These are phyloP conservation scores for Bruguiera gymnorhiza DNA, from an alignment of 345 rosid species.

Conservation along the genomic window DNA sequence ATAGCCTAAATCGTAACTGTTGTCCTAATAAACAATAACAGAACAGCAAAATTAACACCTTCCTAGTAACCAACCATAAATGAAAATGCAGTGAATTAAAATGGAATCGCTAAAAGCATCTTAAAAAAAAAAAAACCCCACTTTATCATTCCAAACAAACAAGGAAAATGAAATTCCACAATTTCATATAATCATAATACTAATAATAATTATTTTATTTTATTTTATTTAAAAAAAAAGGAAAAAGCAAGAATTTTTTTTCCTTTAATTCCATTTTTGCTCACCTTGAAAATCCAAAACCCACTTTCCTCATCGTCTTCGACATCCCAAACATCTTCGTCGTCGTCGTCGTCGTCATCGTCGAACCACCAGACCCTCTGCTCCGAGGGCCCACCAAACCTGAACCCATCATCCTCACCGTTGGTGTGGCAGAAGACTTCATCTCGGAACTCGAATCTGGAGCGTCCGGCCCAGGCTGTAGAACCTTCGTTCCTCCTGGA, in stretches of 20 bases:
- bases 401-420: constrained; percentile 22
- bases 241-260: not conserved
- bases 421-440: constrained; percentile 11
- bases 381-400: constrained; percentile 15
- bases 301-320: constrained; percentile 38
- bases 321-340: constrained; percentile 22
- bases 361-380: constrained; percentile 29
- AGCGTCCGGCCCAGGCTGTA: constrained; percentile 7
- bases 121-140: no score
- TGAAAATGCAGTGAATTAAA: no score
- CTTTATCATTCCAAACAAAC: no score
- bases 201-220: not conserved
- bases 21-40: no score
- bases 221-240: not conserved
- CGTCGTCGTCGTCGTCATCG: constrained; percentile 21
- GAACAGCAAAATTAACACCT: no score
- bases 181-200: not conserved
- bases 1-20: not conserved
- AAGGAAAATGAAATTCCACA: no score
- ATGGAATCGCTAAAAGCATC: no score
- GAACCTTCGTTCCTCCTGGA: not conserved
- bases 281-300: constrained; percentile 65
- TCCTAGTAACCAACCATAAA: no score
- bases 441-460: constrained; percentile 15
- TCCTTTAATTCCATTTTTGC: not conserved